These are phyloP conservation scores for Metschnikowia rubicola DNA, from an alignment of 805 yeast genomes.

Conservation along the genomic window DNA sequence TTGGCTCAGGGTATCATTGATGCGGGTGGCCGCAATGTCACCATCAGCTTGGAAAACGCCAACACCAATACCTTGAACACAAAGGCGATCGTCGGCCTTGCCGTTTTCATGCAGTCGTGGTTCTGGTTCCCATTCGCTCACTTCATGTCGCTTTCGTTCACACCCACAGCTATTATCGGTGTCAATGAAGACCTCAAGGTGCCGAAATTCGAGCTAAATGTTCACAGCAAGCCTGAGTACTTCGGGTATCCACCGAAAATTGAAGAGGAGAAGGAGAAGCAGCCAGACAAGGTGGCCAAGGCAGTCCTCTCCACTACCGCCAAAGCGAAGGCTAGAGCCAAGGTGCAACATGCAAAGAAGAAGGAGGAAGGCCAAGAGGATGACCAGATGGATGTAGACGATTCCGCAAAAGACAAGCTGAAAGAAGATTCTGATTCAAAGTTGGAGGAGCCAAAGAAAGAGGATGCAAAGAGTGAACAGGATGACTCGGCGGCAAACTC, in stretches of 20 bases:
- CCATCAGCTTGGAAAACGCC: conserved; percentile 82
- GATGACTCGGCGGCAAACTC: conserved; percentile 26
- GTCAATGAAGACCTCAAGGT: conserved; percentile 80
- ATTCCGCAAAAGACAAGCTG: conserved; percentile 15
- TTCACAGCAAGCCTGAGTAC: conserved; percentile 73
- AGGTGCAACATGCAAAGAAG: conserved; percentile 53
- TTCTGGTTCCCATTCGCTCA: conserved; percentile 98
- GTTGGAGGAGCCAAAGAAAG: conserved; percentile 15
- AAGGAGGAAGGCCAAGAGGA: conserved; percentile 45
- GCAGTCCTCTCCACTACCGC: conserved; percentile 94
- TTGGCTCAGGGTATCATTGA: conserved; percentile 96
- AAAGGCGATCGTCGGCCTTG: conserved; percentile 87
- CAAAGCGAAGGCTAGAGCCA: conserved; percentile 90
- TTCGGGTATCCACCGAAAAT: conserved; percentile 89
- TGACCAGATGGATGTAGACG: conserved; percentile 43
- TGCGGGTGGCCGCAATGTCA: conserved; percentile 98
- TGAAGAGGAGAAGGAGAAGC: conserved; percentile 75
- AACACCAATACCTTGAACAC: conserved; percentile 88
- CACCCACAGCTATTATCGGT: conserved; percentile 89
- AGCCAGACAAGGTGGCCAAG: conserved; percentile 83
- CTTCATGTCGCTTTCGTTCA: conserved; percentile 84
- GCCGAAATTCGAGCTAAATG: conserved; percentile 77
- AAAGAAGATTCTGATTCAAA: conserved; percentile 11
- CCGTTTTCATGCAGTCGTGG: conserved; percentile 92
- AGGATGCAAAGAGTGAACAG: conserved; percentile 23